Evolutionary conservation across 1,139 yeast genomes (phyloP), one percentile per base, ranked within the genome.

Genomic region (Debaryomyces fabryi): DNA sequence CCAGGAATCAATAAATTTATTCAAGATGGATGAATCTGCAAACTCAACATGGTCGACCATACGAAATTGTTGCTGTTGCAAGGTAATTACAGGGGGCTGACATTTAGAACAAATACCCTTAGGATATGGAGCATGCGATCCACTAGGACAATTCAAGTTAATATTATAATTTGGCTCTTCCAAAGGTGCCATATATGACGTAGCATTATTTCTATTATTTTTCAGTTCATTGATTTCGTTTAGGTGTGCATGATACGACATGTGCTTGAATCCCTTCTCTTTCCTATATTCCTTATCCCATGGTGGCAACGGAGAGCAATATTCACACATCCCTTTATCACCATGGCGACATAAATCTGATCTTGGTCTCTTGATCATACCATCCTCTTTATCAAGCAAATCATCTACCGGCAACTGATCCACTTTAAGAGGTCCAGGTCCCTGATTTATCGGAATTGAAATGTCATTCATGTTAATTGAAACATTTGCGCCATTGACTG

Each of bases 41-140:
- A 92, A 88, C 65, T 93, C 98, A 27, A 93, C 95, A 70, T 95
- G 98, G 67, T 95, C 99, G 18, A 95, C 96, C 97, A 93, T 89
- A 60, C 99, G 80, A 65, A 88, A 95, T 42, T 79, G 76, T 65
- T 95, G 99, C 64, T 86, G 92, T 64, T 88, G 96, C 53, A 95
- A 74, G 0, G 98, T 91, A 49, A 95, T 90, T 0, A 97, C 96
- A 1, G 96, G 84, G 0, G 99, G 98, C 66, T 92, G 98, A 67
- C 99, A 93, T 65, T 91, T 90, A n/a, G 96, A 87, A 63, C 99
- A 93, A 55, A 93, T 91, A 0, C 98, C 97, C 47, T 75, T 79
- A 1, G 99, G 98, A 87, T 96, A 92, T 6, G 96, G 93, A 42
- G 86, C 82, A 66, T 93, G 99, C 13, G 49, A 30, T 0, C 97